Evolutionary conservation across 805 yeast species (phyloP).

Genomic region (Yarrowia keelungensis): DNA sequence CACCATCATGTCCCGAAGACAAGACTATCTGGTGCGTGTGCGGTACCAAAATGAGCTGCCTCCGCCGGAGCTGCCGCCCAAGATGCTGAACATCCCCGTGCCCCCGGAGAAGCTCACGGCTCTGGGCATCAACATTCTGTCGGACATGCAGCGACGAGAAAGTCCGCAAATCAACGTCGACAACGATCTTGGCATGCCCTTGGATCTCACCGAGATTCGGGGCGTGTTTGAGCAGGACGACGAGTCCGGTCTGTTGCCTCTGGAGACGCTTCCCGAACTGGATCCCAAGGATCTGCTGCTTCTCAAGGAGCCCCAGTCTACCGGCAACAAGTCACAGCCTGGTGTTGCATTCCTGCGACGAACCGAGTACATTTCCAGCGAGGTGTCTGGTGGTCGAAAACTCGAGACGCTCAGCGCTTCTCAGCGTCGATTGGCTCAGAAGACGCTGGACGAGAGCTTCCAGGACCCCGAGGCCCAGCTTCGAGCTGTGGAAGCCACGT

Average conservation of each 20-base stretch:
- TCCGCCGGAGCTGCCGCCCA: constrained; percentile 92
- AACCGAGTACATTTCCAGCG: constrained; percentile 81
- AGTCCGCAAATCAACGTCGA: constrained; percentile 54
- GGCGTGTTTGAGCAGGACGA: constrained; percentile 71
- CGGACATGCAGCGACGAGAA: constrained; percentile 76
- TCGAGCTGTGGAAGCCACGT: constrained; percentile 76
- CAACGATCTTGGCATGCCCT: constrained; percentile 69
- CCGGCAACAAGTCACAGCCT: constrained; percentile 46
- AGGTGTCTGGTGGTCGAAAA: constrained; percentile 22
- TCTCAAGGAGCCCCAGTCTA: constrained; percentile 73
- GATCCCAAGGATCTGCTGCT: constrained; percentile 81
- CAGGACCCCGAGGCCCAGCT: constrained; percentile 69
- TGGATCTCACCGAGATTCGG: constrained; percentile 72
- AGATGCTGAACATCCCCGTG: constrained; percentile 65
- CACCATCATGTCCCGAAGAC: constrained; percentile 46
- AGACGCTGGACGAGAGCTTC: constrained; percentile 48
- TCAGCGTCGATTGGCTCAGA: constrained; percentile 42
- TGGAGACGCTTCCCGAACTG: constrained; percentile 56
- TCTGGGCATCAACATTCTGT: constrained; percentile 58
- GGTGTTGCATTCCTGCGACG: constrained; percentile 84
- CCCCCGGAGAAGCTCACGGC: constrained; percentile 58
- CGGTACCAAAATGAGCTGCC: constrained; percentile 88
- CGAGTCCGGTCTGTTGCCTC: constrained; percentile 50
- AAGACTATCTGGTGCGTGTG: constrained; percentile 66
- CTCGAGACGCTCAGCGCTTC: constrained; percentile 46